Conservation (phyloP, 208 protist genomes). For the Crithidia thermophila region DNA sequence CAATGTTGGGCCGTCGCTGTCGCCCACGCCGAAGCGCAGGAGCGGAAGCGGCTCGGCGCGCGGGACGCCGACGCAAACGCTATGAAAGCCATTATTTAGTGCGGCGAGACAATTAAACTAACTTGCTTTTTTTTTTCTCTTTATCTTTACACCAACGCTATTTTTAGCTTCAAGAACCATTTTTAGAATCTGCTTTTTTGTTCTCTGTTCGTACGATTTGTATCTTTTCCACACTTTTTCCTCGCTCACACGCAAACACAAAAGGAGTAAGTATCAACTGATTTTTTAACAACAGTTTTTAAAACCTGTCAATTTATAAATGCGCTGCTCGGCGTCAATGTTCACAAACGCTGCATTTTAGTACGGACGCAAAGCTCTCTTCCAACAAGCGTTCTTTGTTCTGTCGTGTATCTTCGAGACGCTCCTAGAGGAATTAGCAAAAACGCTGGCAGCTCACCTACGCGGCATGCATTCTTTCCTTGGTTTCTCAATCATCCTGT, state of each 20-base stretch:
- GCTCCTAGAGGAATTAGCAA: not conserved
- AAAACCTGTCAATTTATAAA: too few relatives aligned
- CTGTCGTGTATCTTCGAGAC: too few relatives aligned
- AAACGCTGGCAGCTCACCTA: not conserved
- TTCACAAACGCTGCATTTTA: too few relatives aligned
- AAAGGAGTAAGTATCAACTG: too few relatives aligned
- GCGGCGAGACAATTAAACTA: not conserved
- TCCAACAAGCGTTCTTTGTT: too few relatives aligned
- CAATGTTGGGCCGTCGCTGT: conserved; percentile 15
- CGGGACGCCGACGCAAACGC: conserved; percentile 17
- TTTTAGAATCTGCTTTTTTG: not conserved
- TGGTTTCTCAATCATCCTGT: not conserved
- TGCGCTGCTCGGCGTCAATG: too few relatives aligned
- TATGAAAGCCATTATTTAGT: too few relatives aligned
- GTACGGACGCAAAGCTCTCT: too few relatives aligned
- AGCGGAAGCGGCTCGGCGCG: conserved; percentile 4
- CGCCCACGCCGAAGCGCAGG: conserved; percentile 15
- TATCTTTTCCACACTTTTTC: too few relatives aligned
- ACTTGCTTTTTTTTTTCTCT: not conserved
- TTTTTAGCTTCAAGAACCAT: not conserved
- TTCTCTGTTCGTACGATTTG: not conserved
- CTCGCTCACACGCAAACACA: too few relatives aligned
- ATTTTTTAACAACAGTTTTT: too few relatives aligned
- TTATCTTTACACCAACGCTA: not conserved
- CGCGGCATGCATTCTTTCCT: not conserved